Conservation (phyloP, 306 rosid species). For the Mucuna pruriens region DNA sequence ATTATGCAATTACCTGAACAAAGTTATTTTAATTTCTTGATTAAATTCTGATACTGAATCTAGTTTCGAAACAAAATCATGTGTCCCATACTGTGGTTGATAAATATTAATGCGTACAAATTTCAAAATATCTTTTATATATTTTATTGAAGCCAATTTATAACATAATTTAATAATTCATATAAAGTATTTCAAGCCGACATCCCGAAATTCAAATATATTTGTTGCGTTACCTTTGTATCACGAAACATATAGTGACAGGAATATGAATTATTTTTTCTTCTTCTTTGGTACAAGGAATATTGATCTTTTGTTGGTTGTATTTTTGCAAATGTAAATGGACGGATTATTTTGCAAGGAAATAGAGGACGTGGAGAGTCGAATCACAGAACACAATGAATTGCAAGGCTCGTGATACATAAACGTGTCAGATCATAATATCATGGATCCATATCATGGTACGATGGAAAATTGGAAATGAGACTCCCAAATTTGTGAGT, state of each 20-base stretch:
- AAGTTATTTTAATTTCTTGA: background rate
- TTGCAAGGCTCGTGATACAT: background rate
- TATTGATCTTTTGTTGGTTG: conserved; percentile 7
- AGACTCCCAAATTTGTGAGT: background rate
- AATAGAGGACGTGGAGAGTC: background rate
- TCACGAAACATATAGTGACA: background rate
- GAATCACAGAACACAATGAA: conserved; percentile 23
- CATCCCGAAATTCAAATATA: background rate
- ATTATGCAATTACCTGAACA: background rate
- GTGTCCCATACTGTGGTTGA: background rate
- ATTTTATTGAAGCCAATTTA: background rate
- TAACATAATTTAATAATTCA: background rate
- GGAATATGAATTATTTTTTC: background rate
- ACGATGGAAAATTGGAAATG: conserved; percentile 10
- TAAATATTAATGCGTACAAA: background rate
- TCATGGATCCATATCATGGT: conserved; percentile 16
- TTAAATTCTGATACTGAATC: background rate
- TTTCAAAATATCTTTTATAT: background rate
- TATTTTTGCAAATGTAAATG: background rate
- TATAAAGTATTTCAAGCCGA: background rate
- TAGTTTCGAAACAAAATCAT: background rate
- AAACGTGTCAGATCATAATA: background rate
- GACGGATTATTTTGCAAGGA: conserved; percentile 10
- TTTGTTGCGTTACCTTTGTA: background rate
- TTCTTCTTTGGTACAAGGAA: background rate